phyloP scores from a whole-genome alignment of 805 yeast species.

The Debaryomyces hansenii region DNA sequence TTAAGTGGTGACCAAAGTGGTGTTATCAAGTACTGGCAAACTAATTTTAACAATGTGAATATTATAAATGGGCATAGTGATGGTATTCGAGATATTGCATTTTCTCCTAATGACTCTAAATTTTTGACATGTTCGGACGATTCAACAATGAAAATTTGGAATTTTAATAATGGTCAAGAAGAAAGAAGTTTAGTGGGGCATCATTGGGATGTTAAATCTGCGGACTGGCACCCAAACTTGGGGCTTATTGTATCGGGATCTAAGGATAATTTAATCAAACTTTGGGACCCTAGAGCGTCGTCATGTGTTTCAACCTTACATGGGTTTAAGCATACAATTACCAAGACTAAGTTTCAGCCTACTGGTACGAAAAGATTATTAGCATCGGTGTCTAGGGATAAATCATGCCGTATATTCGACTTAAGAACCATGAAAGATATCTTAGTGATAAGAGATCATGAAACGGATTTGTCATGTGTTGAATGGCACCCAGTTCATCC shows the following conservation, averaged over 20 bases:
- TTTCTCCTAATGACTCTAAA: conserved; percentile 86
- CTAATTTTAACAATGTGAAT: conserved; percentile 94
- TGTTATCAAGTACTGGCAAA: conserved; percentile 92
- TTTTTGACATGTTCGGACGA: conserved; percentile 96
- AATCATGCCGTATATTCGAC: conserved; percentile 85
- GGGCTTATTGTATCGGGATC: conserved; percentile 92
- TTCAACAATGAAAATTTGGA: conserved; percentile 87
- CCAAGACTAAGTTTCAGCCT: conserved; percentile 82
- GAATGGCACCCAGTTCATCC: conserved; percentile 94
- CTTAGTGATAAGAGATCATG: conserved; percentile 71
- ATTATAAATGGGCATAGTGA: conserved; percentile 72
- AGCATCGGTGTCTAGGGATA: conserved; percentile 87
- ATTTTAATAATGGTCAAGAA: conserved; percentile 82
- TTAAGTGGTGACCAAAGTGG: conserved; percentile 94
- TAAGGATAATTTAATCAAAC: conserved; percentile 86
- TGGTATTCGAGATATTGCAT: conserved; percentile 82
- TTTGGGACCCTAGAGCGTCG: conserved; percentile 93
- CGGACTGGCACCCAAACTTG: conserved; percentile 93
- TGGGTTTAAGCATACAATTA: conserved; percentile 93
- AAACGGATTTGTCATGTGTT: conserved; percentile 79
- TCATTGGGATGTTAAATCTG: conserved; percentile 97
- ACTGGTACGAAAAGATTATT: conserved; percentile 68
- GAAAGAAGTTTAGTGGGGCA: conserved; percentile 85
- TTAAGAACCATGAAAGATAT: conserved; percentile 80
- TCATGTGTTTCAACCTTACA: conserved; percentile 76